A percentile compares a stretch with the other conserved stretches of the same genome.
Conservation (phyloP, 2,329 filamentous ascomycete genomes). For the Fusarium ambrosium region DNA sequence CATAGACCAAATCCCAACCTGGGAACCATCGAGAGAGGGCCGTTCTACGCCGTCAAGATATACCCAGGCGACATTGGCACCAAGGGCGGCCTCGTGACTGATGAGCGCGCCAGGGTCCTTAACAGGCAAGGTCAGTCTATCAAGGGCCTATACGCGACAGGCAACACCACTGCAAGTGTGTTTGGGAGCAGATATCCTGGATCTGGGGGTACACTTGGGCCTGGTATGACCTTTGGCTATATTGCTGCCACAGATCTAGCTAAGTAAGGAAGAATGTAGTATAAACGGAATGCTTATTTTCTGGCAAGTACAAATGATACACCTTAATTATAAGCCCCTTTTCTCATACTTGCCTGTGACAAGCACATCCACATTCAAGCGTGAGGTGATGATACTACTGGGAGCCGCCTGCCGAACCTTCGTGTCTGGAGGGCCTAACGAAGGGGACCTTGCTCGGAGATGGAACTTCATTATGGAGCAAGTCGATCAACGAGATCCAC, state of each 20-base stretch:
- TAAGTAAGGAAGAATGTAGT: neutral
- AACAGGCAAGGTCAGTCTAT: constrained; percentile 35
- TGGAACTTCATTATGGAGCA: too few relatives aligned
- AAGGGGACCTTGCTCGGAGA: too few relatives aligned
- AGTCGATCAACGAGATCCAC: too few relatives aligned
- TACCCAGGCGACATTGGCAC: constrained; percentile 56
- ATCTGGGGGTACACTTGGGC: constrained; percentile 53
- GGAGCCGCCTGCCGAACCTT: too few relatives aligned
- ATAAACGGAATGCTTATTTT: neutral
- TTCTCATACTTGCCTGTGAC: too few relatives aligned
- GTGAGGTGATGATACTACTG: too few relatives aligned
- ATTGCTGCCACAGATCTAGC: constrained; percentile 37
- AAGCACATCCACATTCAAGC: too few relatives aligned
- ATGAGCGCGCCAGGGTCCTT: constrained; percentile 49
- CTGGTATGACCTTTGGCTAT: constrained; percentile 53
- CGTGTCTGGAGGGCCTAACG: too few relatives aligned
- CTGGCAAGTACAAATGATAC: neutral
- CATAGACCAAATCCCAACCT: constrained; percentile 4
- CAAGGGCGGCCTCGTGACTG: constrained; percentile 54
- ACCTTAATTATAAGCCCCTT: too few relatives aligned
- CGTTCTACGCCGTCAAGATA: constrained; percentile 48
- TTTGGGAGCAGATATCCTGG: constrained; percentile 53
- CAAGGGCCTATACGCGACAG: constrained; percentile 52
- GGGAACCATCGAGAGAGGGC: neutral
- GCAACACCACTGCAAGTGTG: constrained; percentile 51